phyloP scores from a whole-genome alignment of 495 filamentous ascomycete genomes.

The Friedmanniomyces simplex region DNA sequence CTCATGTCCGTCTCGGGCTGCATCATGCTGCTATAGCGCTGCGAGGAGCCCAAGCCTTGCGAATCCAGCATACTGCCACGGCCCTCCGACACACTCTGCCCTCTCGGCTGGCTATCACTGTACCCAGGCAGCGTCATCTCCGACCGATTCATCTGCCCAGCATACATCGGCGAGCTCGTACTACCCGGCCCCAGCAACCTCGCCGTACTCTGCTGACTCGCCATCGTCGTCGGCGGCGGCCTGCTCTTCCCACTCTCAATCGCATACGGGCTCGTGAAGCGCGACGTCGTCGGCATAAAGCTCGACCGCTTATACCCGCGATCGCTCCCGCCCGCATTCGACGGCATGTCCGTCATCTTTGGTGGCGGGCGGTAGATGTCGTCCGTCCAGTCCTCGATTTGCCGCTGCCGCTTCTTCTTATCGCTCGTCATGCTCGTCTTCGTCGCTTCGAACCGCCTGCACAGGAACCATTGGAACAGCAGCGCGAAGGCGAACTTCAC shows the following conservation, averaged over 20 bases:
- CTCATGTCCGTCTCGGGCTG: slow-evolving; percentile 54
- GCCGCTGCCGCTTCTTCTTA: slow-evolving; percentile 68
- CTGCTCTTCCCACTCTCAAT: slow-evolving; percentile 44
- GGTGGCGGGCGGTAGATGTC: slow-evolving; percentile 91
- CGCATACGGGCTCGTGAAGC: slow-evolving; percentile 90
- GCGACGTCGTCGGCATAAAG: slow-evolving; percentile 75
- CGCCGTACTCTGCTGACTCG: slow-evolving; percentile 75
- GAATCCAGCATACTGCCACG: slow-evolving; percentile 3
- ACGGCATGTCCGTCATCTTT: slow-evolving; percentile 58
- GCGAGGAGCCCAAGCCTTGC: not conserved
- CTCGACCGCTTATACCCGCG: slow-evolving; percentile 71
- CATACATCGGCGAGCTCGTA: slow-evolving; percentile 37
- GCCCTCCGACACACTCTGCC: slow-evolving; percentile 28
- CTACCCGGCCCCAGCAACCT: slow-evolving; percentile 56
- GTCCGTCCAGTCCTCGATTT: slow-evolving; percentile 97
- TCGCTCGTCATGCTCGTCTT: slow-evolving; percentile 62
- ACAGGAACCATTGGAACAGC: slow-evolving; percentile 90
- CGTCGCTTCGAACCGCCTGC: slow-evolving; percentile 64
- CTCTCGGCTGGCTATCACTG: slow-evolving; percentile 22
- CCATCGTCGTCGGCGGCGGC: slow-evolving; percentile 79
- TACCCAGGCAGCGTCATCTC: slow-evolving; percentile 48
- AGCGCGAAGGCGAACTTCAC: slow-evolving; percentile 85
- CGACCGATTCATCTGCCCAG: slow-evolving; percentile 55
- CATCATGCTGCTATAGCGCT: slow-evolving; percentile 41
- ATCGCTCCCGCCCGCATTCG: slow-evolving; percentile 50